Conservation (phyloP, 106 monocot species). For the Chionographis japonica region DNA sequence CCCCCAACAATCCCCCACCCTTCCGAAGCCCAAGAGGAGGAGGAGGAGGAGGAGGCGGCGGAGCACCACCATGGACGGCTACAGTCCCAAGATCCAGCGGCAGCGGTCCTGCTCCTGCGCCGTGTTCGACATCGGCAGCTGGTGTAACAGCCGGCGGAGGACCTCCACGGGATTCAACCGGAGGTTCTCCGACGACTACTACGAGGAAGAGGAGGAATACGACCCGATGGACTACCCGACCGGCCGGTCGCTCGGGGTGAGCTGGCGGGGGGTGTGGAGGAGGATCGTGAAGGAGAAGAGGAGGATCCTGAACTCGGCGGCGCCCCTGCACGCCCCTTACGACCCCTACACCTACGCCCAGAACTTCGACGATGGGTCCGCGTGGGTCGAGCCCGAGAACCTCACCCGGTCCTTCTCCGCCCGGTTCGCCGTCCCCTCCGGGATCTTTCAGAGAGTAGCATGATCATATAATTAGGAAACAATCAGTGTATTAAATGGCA, state of each 20-base stretch:
- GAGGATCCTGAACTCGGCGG: conserved; percentile 10
- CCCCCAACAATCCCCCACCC: no score
- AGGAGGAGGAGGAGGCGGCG: no score
- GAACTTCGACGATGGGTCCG: conserved; percentile 72
- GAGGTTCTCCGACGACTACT: conserved; percentile 3
- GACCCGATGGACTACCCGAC: not conserved
- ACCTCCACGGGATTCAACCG: conserved; percentile 1
- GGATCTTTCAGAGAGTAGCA: conserved; percentile 18
- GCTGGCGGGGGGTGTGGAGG: conserved; percentile 43
- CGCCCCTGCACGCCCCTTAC: conserved; percentile 18
- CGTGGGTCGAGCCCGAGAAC: conserved; percentile 56
- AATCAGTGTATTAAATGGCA: no score
- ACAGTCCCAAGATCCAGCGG: conserved; percentile 14
- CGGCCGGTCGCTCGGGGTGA: not conserved
- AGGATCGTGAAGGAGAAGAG: conserved; percentile 47
- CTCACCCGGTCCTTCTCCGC: conserved; percentile 62
- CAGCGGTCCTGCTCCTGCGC: conserved; percentile 21
- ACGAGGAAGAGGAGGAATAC: not conserved
- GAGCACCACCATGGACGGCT: not conserved
- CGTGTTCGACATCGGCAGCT: conserved; percentile 9
- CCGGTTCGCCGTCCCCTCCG: conserved; percentile 45
- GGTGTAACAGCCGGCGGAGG: conserved; percentile 7
- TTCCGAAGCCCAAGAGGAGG: no score
- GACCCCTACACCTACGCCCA: conserved; percentile 52
- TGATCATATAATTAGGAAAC: not conserved